Evolutionary conservation across 108 stramenopile genomes (phyloP).

Genomic region (Cyclostephanos tholiformis): DNA sequence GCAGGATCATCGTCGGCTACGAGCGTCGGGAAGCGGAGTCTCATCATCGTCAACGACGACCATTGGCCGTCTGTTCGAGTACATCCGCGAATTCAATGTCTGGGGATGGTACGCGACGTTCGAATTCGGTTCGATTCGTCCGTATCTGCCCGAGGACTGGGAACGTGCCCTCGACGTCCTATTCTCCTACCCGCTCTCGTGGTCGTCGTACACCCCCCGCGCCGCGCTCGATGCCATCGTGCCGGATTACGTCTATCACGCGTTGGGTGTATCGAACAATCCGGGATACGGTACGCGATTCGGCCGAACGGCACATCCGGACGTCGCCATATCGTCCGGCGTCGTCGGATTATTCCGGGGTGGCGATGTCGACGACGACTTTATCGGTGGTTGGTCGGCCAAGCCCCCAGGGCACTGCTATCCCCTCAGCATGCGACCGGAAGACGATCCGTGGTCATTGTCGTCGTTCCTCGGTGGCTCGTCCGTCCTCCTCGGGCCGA

Average conservation of each 20-base stretch:
- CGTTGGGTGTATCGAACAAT: slow-evolving; percentile 35
- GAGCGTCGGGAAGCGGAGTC: neutral
- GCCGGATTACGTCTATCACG: slow-evolving; percentile 58
- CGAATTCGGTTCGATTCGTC: slow-evolving; percentile 34
- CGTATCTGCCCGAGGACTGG: slow-evolving; percentile 78
- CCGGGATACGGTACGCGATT: slow-evolving; percentile 5
- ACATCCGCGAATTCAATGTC: neutral
- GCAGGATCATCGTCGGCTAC: neutral
- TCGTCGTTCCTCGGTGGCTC: slow-evolving; percentile 12
- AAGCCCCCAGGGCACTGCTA: slow-evolving; percentile 36
- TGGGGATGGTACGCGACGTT: slow-evolving; percentile 28
- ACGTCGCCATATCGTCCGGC: slow-evolving; percentile 35
- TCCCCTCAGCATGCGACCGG: slow-evolving; percentile 39
- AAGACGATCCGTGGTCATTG: slow-evolving; percentile 24
- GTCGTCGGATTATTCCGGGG: neutral
- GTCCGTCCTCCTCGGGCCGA: slow-evolving; percentile 27
- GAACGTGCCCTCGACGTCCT: slow-evolving; percentile 48
- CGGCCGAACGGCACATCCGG: slow-evolving; percentile 26
- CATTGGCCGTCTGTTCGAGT: neutral
- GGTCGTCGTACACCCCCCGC: slow-evolving; percentile 42
- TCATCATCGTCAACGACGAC: neutral
- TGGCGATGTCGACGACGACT: neutral
- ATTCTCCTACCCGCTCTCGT: neutral
- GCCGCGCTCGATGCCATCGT: slow-evolving; percentile 59
- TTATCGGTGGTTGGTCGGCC: slow-evolving; percentile 12